Base-by-base conservation (phyloP, 208 protist genomes). In the Leishmania lainsoni region DNA sequence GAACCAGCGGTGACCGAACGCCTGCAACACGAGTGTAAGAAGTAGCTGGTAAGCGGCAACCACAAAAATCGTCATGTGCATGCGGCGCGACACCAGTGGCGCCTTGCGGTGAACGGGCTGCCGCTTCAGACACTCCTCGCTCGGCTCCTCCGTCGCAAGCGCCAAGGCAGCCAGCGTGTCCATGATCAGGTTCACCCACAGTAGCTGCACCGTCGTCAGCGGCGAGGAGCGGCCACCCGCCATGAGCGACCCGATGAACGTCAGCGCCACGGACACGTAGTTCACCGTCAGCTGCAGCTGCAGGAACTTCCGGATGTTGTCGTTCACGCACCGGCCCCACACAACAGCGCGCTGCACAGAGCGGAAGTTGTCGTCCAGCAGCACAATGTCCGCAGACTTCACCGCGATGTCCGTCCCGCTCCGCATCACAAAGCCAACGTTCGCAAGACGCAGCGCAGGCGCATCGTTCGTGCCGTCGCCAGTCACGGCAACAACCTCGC, bases 141-240 rank as follows among this genome's bases (percentile, higher is more conserved):
- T 90, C 35, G 99, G 99, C 75, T 93, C 83, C 92, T 99, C 98
- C 29, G 99, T 99, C 35, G 96, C 98, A 5, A 99, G 89, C 39
- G 99, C 98, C 0, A 99, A 22, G 22, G 70, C 98, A 45, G 98
- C 99, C 29, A 99, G 85, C 22, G 99, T 99, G 88, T 99, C 99
- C 98, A 99, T 99, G 93, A 99, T 99, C 48, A 99, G 86, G 83
- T 99, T 99, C 59, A 99, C 97, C 99, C 99, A 99, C 75, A 99
- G 90, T 35, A 99, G 93, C 93, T 99, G 99, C 79, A 99, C 91
- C 69, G 98, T 97, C 73, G 92, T 97, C 35, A 99, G 87, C 49
- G 97, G 97, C 22, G 91, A 93, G 3, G 87, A 91, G 16, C 78
- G 78, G 54, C 86, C 85, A n/a, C 81, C 76, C n/a, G 93, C 83